Base-by-base conservation (phyloP, 768 basidiomycete species). In the Lactarius trivialis region DNA sequence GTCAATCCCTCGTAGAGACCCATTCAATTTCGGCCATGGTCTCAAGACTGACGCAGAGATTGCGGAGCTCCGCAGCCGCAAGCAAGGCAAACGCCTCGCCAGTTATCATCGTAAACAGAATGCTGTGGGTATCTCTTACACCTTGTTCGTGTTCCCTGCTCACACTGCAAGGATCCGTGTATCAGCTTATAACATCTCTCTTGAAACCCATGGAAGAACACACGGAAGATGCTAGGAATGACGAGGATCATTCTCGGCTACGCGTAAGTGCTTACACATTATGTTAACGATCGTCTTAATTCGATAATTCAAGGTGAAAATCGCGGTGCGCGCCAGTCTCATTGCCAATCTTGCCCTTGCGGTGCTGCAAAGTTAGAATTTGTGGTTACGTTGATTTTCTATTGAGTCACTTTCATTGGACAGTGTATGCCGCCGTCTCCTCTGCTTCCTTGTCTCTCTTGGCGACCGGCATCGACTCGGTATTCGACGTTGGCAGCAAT, bases 341-440 rank as follows among this genome's bases (percentile, higher is more conserved):
- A 70, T 82, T 34, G 81, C 83, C 49, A 98, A 98, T 73, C 74
- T 90, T 61, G 72, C 74, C 24, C 80, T 96, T 17, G 89, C 85
- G 60, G 77, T 84, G 7, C 71, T 93, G 9, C 91, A 93, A 71
- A 72, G 90, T 90, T 65, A 65, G 79, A 72, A 19, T 8, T 36
- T 30, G 15, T 19, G 21, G 34, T 19, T 45, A n/a, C 55, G 4
- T 30, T 26, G 49, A 14, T 54, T 26, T 12, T 14, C 19, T 32
- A 28, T 33, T 68, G 41, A 26, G 6, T 54, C 45, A 59, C 32
- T 54, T 60, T 60, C 14, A 14, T 45, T 34, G 51, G 21, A 21
- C 67, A 93, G 91, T 99, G 68, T 99, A 98, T 71, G 96, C 91
- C 14, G 96, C 97, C 14, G 80, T 91, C 56, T 89, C 90, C 2